Conservation (phyloP, 1,284 basidiomycete genomes). For the Trichosporon coremiiforme region DNA sequence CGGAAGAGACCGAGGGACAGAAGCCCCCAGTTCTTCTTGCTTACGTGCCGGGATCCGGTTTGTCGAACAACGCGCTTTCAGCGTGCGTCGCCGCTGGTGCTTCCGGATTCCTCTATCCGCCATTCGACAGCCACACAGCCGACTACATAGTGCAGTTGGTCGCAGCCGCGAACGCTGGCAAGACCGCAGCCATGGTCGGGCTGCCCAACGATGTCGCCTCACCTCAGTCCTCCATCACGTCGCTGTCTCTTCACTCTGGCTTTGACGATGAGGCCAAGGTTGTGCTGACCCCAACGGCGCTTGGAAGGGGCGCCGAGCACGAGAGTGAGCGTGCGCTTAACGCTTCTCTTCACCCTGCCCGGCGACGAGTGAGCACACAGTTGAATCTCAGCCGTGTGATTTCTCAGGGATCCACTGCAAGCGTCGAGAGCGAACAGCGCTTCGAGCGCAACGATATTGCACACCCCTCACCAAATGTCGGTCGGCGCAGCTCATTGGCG, state of each 20-base stretch:
- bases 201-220: neutral
- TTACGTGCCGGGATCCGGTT: slow-evolving; percentile 50
- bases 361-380: slow-evolving; percentile 25
- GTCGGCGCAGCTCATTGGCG: neutral
- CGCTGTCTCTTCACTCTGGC: slow-evolving; percentile 19
- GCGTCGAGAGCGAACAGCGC: slow-evolving; percentile 3
- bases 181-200: slow-evolving; percentile 19
- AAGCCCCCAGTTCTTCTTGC: slow-evolving; percentile 51
- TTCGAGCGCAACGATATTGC: neutral
- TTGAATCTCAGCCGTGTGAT: slow-evolving; percentile 20
- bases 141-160: slow-evolving; percentile 40
- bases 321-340: slow-evolving; percentile 48
- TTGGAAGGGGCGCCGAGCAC: slow-evolving; percentile 45
- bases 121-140: slow-evolving; percentile 44
- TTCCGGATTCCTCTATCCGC: slow-evolving; percentile 51
- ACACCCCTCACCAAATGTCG: neutral
- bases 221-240: slow-evolving; percentile 14
- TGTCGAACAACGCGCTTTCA: slow-evolving; percentile 41
- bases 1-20: slow-evolving; percentile 45
- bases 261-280: slow-evolving; percentile 36
- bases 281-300: slow-evolving; percentile 48
- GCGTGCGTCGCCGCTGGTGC: slow-evolving; percentile 50
- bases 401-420: slow-evolving; percentile 16
- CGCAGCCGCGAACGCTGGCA: slow-evolving; percentile 37
- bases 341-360: slow-evolving; percentile 14